These are phyloP conservation scores for Pinus taeda DNA, from an alignment of 75 land plant species.

Conservation along the genomic window DNA sequence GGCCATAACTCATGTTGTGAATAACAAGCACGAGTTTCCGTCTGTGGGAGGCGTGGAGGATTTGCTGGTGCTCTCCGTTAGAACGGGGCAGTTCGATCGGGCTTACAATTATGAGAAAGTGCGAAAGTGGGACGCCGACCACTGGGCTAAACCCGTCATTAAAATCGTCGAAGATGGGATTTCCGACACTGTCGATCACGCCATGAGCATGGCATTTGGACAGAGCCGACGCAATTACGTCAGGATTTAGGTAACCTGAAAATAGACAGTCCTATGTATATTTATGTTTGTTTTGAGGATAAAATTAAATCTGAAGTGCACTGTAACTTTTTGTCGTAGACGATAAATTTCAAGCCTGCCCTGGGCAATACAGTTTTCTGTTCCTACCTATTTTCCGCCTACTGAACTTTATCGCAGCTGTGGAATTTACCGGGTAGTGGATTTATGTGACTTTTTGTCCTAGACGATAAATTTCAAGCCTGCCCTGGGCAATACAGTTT, in stretches of 20 bases:
- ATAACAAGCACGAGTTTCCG: slow-evolving; percentile 84
- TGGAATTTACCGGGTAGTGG: slow-evolving; percentile 4
- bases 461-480: neutral
- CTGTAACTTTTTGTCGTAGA: neutral
- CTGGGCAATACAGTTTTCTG: neutral
- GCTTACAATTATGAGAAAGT: slow-evolving; percentile 14
- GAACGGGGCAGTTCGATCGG: slow-evolving; percentile 66
- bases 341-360: neutral
- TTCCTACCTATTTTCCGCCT: neutral
- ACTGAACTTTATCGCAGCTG: neutral
- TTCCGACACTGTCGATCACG: slow-evolving; percentile 66
- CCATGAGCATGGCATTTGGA: neutral
- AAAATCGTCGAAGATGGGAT: slow-evolving; percentile 78
- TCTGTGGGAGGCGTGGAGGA: slow-evolving; percentile 80
- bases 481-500: neutral
- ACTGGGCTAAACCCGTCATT: slow-evolving; percentile 73
- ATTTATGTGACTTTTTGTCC: neutral
- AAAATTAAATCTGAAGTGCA: too few relatives aligned
- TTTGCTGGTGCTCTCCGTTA: slow-evolving; percentile 82
- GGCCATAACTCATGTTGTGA: slow-evolving; percentile 78
- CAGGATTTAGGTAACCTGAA: neutral
- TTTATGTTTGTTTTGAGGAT: too few relatives aligned
- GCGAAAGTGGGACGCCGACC: slow-evolving; percentile 54
- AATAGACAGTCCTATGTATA: neutral
- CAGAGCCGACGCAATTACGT: neutral